phyloP scores from a whole-genome alignment of 805 yeast species.

The Kurtzmaniella cleridarum region DNA sequence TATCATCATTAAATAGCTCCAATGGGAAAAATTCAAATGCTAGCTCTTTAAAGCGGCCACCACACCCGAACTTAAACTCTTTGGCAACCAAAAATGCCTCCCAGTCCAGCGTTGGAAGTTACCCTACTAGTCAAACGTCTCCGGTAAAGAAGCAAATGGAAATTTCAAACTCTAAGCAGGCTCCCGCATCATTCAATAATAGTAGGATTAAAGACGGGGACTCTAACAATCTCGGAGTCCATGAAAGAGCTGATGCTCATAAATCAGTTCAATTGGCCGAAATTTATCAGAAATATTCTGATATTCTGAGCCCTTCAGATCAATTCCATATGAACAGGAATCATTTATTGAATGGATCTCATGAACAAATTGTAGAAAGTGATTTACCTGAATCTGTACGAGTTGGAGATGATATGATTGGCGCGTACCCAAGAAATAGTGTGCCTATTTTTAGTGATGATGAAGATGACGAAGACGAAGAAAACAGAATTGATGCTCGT shows the following conservation, averaged over 20 bases:
- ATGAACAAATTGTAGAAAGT: constrained; percentile 29
- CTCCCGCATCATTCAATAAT: background rate
- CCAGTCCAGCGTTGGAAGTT: background rate
- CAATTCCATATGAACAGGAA: constrained; percentile 31
- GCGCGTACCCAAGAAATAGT: constrained; percentile 33
- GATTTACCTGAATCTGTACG: constrained; percentile 28
- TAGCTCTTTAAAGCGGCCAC: constrained; percentile 3
- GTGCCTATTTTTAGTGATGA: constrained; percentile 32
- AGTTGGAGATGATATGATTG: constrained; percentile 18
- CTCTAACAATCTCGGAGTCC: background rate
- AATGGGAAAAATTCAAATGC: constrained; percentile 9
- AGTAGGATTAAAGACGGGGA: background rate
- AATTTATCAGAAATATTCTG: constrained; percentile 38
- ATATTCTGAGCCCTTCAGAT: constrained; percentile 36
- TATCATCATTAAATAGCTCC: constrained; percentile 45
- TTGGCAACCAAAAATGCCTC: background rate
- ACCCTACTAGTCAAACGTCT: background rate
- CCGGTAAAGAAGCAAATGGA: background rate
- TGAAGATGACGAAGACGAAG: constrained; percentile 18
- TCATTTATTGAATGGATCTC: constrained; percentile 30
- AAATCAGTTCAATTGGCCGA: constrained; percentile 36
- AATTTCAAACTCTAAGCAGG: background rate
- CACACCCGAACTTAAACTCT: background rate
- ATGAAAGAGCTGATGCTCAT: constrained; percentile 16
- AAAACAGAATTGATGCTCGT: constrained; percentile 17